These are phyloP conservation scores for Arthrobotrys iridis DNA, from an alignment of 2,329 filamentous ascomycete genomes.

Conservation along the genomic window DNA sequence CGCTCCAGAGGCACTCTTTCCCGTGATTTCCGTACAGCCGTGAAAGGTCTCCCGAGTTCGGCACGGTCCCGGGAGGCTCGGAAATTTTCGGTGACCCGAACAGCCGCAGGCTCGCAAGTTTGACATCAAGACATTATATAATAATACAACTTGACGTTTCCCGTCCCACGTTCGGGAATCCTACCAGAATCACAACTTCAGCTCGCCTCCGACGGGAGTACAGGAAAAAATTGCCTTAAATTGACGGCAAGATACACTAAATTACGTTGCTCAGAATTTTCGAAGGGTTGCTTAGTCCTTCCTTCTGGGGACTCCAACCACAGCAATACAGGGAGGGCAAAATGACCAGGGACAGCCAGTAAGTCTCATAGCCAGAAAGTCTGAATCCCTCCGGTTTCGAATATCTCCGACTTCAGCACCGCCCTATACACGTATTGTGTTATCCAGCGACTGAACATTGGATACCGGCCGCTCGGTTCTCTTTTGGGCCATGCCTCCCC, in stretches of 20 bases:
- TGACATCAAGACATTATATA: conserved; percentile 8
- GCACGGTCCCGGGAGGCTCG: conserved; percentile 47
- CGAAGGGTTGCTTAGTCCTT: conserved; percentile 46
- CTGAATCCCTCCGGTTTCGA: conserved; percentile 36
- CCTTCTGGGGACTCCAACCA: conserved; percentile 37
- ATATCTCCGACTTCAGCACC: conserved; percentile 13
- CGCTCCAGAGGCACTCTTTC: conserved; percentile 1
- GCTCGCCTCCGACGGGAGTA: conserved; percentile 3
- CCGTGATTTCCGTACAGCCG: conserved; percentile 31
- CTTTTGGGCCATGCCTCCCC: conserved; percentile 1
- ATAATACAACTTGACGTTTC: neutral
- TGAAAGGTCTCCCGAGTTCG: conserved; percentile 35
- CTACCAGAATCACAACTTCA: neutral
- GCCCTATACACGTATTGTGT: neutral
- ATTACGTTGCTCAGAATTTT: conserved; percentile 39
- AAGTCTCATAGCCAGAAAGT: conserved; percentile 40
- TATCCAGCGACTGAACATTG: neutral
- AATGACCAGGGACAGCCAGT: conserved; percentile 50
- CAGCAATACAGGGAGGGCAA: conserved; percentile 30
- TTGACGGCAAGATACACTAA: conserved; percentile 23
- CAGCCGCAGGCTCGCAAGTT: conserved; percentile 20
- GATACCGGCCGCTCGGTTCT: conserved; percentile 1
- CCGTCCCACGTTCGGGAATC: conserved; percentile 9
- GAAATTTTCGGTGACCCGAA: conserved; percentile 47
- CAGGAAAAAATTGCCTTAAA: conserved; percentile 19